Evolutionary conservation across 192 early-diverging fungal species (phyloP).

Genomic region (Pilobolus umbonatus): DNA sequence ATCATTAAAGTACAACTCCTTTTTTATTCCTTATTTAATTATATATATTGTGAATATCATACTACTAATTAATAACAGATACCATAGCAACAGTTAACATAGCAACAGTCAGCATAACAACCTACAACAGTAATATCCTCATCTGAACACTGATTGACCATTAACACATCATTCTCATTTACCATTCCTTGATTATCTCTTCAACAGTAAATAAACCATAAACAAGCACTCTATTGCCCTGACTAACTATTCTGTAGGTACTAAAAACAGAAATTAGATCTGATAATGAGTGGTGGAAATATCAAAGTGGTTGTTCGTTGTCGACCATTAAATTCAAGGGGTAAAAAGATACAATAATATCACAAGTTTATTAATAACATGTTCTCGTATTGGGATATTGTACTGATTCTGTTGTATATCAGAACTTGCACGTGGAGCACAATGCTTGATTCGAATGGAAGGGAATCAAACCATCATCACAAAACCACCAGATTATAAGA

Average conservation of each 20-base stretch:
- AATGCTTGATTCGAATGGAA: constrained; percentile 65
- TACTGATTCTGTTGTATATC: neutral
- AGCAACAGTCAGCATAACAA: neutral
- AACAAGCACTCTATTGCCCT: no score
- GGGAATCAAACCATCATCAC: constrained; percentile 65
- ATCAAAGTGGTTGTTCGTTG: constrained; percentile 75
- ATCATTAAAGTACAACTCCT: neutral
- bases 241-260: no score
- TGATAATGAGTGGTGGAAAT: constrained; percentile 38
- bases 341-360: constrained; percentile 30
- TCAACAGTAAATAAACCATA: constrained; percentile 7
- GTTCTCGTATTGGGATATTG: neutral
- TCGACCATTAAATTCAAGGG: constrained; percentile 68
- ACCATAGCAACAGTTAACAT: neutral
- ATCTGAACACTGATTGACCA: neutral
- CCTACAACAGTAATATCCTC: neutral
- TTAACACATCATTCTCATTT: no score
- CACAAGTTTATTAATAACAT: no score
- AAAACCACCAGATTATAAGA: constrained; percentile 39
- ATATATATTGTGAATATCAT: neutral
- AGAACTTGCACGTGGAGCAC: constrained; percentile 60
- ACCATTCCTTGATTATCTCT: no score
- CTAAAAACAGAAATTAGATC: no score
- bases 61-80: neutral
- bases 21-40: neutral